A percentile compares a stretch with the other conserved stretches of the same genome.
These are phyloP conservation scores for Dalechampia spathulata DNA, from an alignment of 441 rosid genomes.

Conservation along the genomic window DNA sequence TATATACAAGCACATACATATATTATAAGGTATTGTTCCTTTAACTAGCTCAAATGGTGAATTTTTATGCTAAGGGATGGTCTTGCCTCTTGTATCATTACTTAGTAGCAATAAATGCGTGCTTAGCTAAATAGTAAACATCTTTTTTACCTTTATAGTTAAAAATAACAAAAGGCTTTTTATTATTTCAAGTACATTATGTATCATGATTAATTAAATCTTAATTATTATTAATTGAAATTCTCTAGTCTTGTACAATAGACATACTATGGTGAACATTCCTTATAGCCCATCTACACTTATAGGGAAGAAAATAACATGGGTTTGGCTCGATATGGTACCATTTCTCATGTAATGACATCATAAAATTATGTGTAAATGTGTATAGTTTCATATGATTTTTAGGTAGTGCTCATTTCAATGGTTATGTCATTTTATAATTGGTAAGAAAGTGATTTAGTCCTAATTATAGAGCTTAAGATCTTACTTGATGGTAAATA, in stretches of 20 bases:
- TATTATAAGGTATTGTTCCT: slow-evolving; percentile 71
- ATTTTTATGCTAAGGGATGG: slow-evolving; percentile 98
- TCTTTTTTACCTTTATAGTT: neutral
- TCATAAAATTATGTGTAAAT: neutral
- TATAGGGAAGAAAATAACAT: slow-evolving; percentile 88
- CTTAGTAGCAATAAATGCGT: slow-evolving; percentile 90
- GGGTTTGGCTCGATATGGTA: slow-evolving; percentile 92
- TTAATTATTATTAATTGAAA: slow-evolving; percentile 16
- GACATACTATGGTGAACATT: slow-evolving; percentile 93
- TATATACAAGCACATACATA: too few relatives aligned
- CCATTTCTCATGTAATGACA: slow-evolving; percentile 57
- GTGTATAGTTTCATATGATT: neutral
- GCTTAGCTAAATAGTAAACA: slow-evolving; percentile 78
- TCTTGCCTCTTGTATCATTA: slow-evolving; percentile 74
- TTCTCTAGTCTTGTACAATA: slow-evolving; percentile 14
- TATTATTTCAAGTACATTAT: neutral
- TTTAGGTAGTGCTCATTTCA: slow-evolving; percentile 1
- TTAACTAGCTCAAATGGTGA: slow-evolving; percentile 67
- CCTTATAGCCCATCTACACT: slow-evolving; percentile 84
- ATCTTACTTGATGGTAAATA: slow-evolving; percentile 87
- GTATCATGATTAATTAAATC: neutral
- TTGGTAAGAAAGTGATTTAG: slow-evolving; percentile 69
- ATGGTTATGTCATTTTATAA: neutral
- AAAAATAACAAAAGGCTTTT: too few relatives aligned
- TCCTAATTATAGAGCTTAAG: slow-evolving; percentile 89